These are phyloP conservation scores for Colletotrichum spaethianum DNA, from an alignment of 2,329 filamentous ascomycete genomes.

Conservation along the genomic window DNA sequence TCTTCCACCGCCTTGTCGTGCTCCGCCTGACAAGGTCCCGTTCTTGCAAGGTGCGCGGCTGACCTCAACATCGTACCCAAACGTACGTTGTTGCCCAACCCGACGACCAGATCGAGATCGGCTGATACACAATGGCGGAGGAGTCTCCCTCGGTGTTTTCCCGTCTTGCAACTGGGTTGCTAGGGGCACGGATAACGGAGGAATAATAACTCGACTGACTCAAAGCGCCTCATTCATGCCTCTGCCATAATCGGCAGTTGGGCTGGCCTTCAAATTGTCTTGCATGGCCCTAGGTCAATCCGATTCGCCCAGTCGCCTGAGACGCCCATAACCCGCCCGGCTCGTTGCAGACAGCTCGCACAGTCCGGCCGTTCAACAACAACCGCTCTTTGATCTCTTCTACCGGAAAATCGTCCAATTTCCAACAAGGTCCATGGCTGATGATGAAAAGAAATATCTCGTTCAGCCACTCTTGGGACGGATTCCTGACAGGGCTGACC, in stretches of 20 bases:
- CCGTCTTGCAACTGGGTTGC: background rate
- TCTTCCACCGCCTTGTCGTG: conserved; percentile 20
- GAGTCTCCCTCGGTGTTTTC: background rate
- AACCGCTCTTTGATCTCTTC: background rate
- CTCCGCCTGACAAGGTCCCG: conserved; percentile 17
- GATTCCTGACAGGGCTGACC: conserved; percentile 42
- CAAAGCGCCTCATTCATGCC: conserved; percentile 38
- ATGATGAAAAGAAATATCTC: conserved; percentile 27
- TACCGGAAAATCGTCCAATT: conserved; percentile 27
- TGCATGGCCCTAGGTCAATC: conserved; percentile 3
- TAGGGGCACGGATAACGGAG: conserved; percentile 8
- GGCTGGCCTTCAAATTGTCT: conserved; percentile 1
- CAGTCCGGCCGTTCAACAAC: conserved; percentile 8
- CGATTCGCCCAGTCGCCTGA: conserved; percentile 10
- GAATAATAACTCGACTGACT: conserved; percentile 24
- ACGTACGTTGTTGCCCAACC: conserved; percentile 35
- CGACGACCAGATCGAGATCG: conserved; percentile 30
- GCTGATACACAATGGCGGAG: background rate
- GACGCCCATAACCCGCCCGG: conserved; percentile 9
- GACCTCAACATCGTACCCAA: conserved; percentile 37
- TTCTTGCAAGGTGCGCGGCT: conserved; percentile 23
- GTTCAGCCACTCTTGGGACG: conserved; percentile 26
- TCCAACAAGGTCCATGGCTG: conserved; percentile 40
- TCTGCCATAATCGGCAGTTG: conserved; percentile 8
- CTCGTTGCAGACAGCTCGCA: conserved; percentile 6